Evolutionary conservation across 345 rosid genomes (phyloP), one percentile per base, ranked within the genome.

Genomic region (Eucalyptus urophylla): DNA sequence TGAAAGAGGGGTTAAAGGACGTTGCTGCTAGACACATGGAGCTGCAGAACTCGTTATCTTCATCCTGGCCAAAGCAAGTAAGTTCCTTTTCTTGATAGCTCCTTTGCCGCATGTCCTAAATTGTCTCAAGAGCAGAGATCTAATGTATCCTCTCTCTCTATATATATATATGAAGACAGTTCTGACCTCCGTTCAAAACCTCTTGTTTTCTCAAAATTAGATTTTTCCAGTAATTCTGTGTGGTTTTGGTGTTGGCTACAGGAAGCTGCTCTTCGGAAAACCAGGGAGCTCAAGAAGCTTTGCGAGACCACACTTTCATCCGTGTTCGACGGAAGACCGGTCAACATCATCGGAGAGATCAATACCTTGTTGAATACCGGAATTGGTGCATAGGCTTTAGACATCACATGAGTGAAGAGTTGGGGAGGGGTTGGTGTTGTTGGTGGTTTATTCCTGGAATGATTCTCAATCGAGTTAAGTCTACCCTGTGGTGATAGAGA

Each of bases 51-150:
- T 96, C 98, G 67, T 89, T 96, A 54, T 94, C 95, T 89, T 97
- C 99, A 43, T 95, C 93, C 87, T 97, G 99, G 99, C 99, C 99
- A 65, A 97, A 97, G 94, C 99, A 96, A 93, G 99, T 95, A 60
- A 89, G 91, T 89, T 47, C 12, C 62, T 56, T 54, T 62, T 47
- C 53, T 25, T 29, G 47, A 87, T 60, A 27, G 22, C 40, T 24
- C 37, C 15, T 65, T 19, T 72, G 27, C 27, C 40, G 45, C 81
- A 8, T 33, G 81, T 72, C 22, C 14, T 72, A 37, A 37, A 21
- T 72, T 19, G 45, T 72, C 44, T 40, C 45, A 13, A 31, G 81
- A 72, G 81, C 44, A 21, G 80, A 72, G 44, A 37, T 21, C 81
- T 72, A 19, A 21, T 21, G 40, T 65, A 14, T n/a, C n/a, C n/a